Evolutionary conservation across 352 stramenopile genomes (phyloP), one percentile per base, ranked within the genome.

Genomic region (Phytophthora rubi): DNA sequence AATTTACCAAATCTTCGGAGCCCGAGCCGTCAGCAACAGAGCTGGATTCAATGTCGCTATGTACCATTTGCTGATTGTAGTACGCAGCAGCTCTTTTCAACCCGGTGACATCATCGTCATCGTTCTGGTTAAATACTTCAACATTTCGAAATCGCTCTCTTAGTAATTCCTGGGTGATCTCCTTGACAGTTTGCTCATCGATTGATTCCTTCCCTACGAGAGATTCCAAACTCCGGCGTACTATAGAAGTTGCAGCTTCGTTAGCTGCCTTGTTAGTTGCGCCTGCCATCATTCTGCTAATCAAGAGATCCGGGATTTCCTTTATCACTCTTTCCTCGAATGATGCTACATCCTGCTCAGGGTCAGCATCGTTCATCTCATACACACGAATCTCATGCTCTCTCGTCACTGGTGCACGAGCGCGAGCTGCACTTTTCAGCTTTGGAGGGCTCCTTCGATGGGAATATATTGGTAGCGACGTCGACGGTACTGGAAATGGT

Each of bases 161-260:
- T 15, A 88, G 60, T 30, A 85, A 48, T 13, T 85, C 76, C 28
- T 71, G 73, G 21, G 72, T 76, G 9, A 88, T 81, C 55, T 80
- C 53, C 9, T 51, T 62, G 45, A 83, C 56, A 28, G 71, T 55
- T 53, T 79, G 65, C 2, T 76, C 70, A 16, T 83, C 66, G n/a
- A 81, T 12, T 30, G 53, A 64, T 39, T 77, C 55, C 16, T 48
- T 59, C 2, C 65, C 66, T 59, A 79, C 52, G 9, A 82, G 33
- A 9, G 59, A 78, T 53, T 86, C 76, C n/a, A 83, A 69, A 16
- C 75, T 87, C 26, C 58, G 75, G 16, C 76, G 61, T 6, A 83
- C 67, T 5, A 70, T 42, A 48, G 30, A 69, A 18, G 16, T 45
- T 42, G 56, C 33, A n/a, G 28, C 44, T 51, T 75, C n/a, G 4